Conservation (phyloP, 2,329 filamentous ascomycete genomes). For the Herpotrichia juniperi region DNA sequence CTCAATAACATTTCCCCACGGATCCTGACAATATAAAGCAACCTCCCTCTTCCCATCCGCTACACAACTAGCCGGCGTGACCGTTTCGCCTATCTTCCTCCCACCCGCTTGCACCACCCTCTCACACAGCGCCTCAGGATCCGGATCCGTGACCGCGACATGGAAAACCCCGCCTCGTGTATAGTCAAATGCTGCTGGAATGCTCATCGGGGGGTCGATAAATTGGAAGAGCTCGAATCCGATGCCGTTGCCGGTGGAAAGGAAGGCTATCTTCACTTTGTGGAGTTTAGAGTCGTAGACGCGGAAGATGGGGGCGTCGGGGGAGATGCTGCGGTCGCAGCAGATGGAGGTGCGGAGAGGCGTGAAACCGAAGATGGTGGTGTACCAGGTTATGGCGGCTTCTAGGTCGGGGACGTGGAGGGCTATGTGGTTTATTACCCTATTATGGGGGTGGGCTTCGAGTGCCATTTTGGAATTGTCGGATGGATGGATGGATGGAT, state of each 20-base stretch:
- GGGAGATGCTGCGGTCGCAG: conserved; percentile 8
- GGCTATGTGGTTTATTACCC: conserved; percentile 32
- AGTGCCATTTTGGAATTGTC: conserved; percentile 1
- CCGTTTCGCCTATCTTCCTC: conserved; percentile 30
- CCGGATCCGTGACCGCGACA: conserved; percentile 35
- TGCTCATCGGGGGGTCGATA: conserved; percentile 25
- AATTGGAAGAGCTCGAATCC: conserved; percentile 46
- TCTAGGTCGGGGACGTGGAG: conserved; percentile 24
- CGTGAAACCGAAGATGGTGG: conserved; percentile 22
- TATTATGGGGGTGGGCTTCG: conserved; percentile 11
- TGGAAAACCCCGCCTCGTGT: conserved; percentile 42
- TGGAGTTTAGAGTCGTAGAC: conserved; percentile 35
- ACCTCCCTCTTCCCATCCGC: conserved; percentile 16
- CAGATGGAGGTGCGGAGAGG: conserved; percentile 12
- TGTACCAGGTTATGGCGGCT: conserved; percentile 27
- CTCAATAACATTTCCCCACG: conserved; percentile 32
- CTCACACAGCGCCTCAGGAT: conserved; percentile 29
- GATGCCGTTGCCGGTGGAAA: conserved; percentile 39
- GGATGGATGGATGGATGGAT: too few species aligned
- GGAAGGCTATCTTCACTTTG: conserved; percentile 35
- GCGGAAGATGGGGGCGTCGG: conserved; percentile 33
- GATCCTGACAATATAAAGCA: conserved; percentile 22
- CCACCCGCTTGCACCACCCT: conserved; percentile 28
- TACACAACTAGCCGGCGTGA: conserved; percentile 10
- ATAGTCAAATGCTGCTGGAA: conserved; percentile 25